Percentiles rank a stretch among this genome's conserved stretches.
These are phyloP conservation scores for Sclerotinia borealis DNA, from an alignment of 2,329 filamentous ascomycete genomes.

Conservation along the genomic window DNA sequence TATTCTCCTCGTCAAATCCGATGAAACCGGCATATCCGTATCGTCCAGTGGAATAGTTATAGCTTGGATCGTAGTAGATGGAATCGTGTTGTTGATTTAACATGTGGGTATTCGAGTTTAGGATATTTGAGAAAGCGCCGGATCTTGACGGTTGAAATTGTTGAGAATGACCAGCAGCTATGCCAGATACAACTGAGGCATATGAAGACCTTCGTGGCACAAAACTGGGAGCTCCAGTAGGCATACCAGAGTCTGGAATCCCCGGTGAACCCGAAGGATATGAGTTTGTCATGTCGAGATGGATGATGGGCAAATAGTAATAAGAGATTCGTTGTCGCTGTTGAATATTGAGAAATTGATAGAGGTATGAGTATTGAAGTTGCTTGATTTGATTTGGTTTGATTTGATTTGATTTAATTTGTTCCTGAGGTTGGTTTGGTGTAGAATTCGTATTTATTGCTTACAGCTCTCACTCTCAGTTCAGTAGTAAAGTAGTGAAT, in stretches of 20 bases:
- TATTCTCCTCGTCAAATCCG: constrained; percentile 27
- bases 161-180: constrained; percentile 30
- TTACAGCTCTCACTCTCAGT: background rate
- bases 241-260: constrained; percentile 30
- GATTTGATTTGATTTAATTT: background rate
- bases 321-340: background rate
- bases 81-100: constrained; percentile 23
- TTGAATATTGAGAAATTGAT: background rate
- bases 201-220: constrained; percentile 52
- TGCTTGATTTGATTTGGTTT: background rate
- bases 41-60: constrained; percentile 20
- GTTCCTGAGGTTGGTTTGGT: background rate
- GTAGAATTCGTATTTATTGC: background rate
- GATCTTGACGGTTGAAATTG: constrained; percentile 27
- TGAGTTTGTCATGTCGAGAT: constrained; percentile 26
- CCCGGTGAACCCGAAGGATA: constrained; percentile 31
- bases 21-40: constrained; percentile 20
- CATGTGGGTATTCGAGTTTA: constrained; percentile 15
- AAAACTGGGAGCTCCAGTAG: constrained; percentile 33
- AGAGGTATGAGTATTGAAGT: background rate
- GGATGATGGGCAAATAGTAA: background rate
- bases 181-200: constrained; percentile 54
- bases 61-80: constrained; percentile 26
- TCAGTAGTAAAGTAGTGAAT: background rate
- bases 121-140: constrained; percentile 30